These are phyloP conservation scores for Cryoendolithus antarcticus DNA, from an alignment of 2,329 filamentous ascomycete species.

Conservation along the genomic window DNA sequence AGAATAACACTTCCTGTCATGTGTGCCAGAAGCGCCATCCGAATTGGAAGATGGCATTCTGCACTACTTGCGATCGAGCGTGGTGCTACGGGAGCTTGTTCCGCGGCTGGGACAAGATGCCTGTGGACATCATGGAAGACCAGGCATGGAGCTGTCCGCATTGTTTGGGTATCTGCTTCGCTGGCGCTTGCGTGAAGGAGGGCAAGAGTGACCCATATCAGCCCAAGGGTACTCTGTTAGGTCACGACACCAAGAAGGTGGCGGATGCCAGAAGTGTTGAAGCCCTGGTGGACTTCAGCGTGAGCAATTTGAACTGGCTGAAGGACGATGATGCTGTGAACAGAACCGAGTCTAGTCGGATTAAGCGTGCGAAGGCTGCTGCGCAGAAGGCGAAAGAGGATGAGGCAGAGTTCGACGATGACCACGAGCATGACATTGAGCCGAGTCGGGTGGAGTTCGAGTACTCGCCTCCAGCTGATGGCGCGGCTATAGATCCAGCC, in stretches of 20 bases:
- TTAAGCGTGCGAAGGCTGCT: slow-evolving; percentile 36
- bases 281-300: slow-evolving; percentile 76
- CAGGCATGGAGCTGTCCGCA: slow-evolving; percentile 80
- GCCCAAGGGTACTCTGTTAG: slow-evolving; percentile 75
- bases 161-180: slow-evolving; percentile 78
- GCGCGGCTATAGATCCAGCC: slow-evolving; percentile 22
- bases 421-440: slow-evolving; percentile 23
- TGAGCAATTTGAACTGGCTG: slow-evolving; percentile 80
- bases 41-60: slow-evolving; percentile 73
- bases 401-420: slow-evolving; percentile 34
- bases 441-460: slow-evolving; percentile 28
- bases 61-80: slow-evolving; percentile 59
- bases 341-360: slow-evolving; percentile 24
- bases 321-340: slow-evolving; percentile 37
- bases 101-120: slow-evolving; percentile 81
- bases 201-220: slow-evolving; percentile 64
- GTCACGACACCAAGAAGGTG: slow-evolving; percentile 80
- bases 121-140: slow-evolving; percentile 67
- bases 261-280: slow-evolving; percentile 88
- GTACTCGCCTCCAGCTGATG: slow-evolving; percentile 25
- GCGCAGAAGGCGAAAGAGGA: slow-evolving; percentile 39
- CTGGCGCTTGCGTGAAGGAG: slow-evolving; percentile 60
- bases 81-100: slow-evolving; percentile 95
- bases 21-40: slow-evolving; percentile 72
- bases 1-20: slow-evolving; percentile 54